Evolutionary conservation across 768 basidiomycete species (phyloP).

Genomic region (Boletus speciosus): DNA sequence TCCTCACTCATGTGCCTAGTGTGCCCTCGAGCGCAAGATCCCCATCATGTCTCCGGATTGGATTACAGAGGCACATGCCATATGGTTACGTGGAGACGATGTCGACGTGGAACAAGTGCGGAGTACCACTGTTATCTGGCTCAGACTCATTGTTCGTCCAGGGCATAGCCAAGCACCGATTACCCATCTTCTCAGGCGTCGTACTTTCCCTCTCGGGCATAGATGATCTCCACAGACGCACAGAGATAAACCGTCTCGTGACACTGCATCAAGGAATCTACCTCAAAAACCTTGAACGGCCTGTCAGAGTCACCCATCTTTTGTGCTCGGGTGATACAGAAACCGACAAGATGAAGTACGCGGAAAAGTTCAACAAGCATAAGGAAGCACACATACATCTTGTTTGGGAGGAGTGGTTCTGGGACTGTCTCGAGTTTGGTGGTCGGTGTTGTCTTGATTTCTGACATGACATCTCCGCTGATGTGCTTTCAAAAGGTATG

Average conservation of each 20-base stretch:
- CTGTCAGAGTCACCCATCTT: constrained; percentile 80
- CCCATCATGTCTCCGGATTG: constrained; percentile 78
- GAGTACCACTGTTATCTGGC: neutral
- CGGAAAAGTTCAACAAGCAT: constrained; percentile 64
- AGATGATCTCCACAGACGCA: constrained; percentile 55
- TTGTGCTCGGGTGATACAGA: constrained; percentile 67
- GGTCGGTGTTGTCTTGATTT: constrained; percentile 37
- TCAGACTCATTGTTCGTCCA: constrained; percentile 26
- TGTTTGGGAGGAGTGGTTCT: constrained; percentile 97
- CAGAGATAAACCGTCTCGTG: constrained; percentile 61
- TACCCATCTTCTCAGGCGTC: constrained; percentile 71
- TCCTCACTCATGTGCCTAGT: constrained; percentile 42
- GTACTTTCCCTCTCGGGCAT: constrained; percentile 75
- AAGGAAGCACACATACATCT: constrained; percentile 73
- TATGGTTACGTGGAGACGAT: constrained; percentile 81
- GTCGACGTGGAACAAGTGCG: constrained; percentile 63
- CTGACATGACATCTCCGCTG: neutral
- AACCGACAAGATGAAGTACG: constrained; percentile 75
- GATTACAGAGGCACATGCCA: constrained; percentile 66
- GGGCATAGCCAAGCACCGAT: constrained; percentile 57
- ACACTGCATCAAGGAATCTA: constrained; percentile 63
- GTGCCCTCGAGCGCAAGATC: constrained; percentile 74
- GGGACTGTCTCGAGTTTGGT: constrained; percentile 81
- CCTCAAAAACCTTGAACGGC: constrained; percentile 71
- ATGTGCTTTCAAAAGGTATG: constrained; percentile 39